Percentiles rank a stretch among this genome's conserved stretches.
phyloP scores from a whole-genome alignment of 2,329 filamentous ascomycete genomes.

The Cladophialophora psammophila region DNA sequence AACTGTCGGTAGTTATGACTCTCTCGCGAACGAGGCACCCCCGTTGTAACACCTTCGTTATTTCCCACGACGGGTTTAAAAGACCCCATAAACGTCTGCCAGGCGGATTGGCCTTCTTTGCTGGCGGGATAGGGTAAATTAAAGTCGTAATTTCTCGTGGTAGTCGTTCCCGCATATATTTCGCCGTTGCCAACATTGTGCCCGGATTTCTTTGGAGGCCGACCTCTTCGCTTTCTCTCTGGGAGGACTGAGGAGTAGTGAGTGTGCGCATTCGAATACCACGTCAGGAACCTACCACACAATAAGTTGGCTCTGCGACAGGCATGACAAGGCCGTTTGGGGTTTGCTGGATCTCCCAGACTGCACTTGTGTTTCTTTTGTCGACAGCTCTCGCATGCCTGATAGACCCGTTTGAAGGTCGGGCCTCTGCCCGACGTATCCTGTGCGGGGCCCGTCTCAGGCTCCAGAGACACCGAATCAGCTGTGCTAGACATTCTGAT shows the following conservation, averaged over 20 bases:
- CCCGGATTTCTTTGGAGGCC: conserved; percentile 21
- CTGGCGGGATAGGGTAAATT: conserved; percentile 1
- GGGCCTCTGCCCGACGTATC: background rate
- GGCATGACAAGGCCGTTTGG: conserved; percentile 22
- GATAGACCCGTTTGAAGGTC: conserved; percentile 36
- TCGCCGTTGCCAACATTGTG: conserved; percentile 6
- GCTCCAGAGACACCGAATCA: conserved; percentile 2
- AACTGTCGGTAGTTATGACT: conserved; percentile 1
- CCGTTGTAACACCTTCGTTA: conserved; percentile 5
- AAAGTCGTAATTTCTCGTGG: conserved; percentile 8
- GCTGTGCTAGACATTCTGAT: conserved; percentile 12
- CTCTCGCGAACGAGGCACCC: background rate
- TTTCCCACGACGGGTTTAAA: conserved; percentile 13
- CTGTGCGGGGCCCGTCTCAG: background rate
- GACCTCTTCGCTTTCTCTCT: conserved; percentile 22
- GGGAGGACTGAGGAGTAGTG: conserved; percentile 19
- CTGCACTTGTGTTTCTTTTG: conserved; percentile 42
- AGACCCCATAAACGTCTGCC: conserved; percentile 18
- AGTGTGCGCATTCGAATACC: background rate
- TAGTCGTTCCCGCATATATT: background rate
- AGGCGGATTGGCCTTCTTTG: conserved; percentile 4
- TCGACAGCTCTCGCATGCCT: conserved; percentile 41
- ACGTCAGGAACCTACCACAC: conserved; percentile 15
- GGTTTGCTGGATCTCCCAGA: conserved; percentile 26
- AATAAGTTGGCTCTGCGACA: conserved; percentile 26